These are phyloP conservation scores for Auxenochlorella pyrenoidosa DNA, from an alignment of 139 green algal genomes.

Conservation along the genomic window DNA sequence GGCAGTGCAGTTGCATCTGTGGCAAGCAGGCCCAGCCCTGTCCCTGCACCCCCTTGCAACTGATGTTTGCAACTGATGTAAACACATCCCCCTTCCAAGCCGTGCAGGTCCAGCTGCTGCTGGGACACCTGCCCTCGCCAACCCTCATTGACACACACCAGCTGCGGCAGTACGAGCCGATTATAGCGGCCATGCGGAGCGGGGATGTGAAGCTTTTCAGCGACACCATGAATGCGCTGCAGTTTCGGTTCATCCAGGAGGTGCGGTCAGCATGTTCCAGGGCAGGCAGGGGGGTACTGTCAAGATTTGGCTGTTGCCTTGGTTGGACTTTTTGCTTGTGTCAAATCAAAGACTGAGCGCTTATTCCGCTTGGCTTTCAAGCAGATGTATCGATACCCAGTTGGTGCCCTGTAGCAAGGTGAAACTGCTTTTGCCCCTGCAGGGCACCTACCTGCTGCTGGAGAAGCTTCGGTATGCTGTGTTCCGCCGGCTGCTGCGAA, in stretches of 20 bases:
- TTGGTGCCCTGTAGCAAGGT: not conserved
- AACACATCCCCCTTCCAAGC: not conserved
- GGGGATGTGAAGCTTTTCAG: conserved; percentile 70
- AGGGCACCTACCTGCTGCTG: conserved; percentile 81
- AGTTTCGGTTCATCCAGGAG: conserved; percentile 67
- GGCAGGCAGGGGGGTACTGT: no score
- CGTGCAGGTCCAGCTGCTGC: conserved; percentile 58
- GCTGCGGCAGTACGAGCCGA: conserved; percentile 65
- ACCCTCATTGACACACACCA: conserved; percentile 59
- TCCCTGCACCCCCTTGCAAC: no score
- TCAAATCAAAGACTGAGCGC: no score
- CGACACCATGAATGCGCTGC: conserved; percentile 50
- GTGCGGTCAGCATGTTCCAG: not conserved
- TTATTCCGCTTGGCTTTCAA: not conserved
- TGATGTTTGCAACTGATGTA: not conserved
- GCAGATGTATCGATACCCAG: not conserved
- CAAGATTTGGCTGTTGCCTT: no score
- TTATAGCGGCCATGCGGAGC: conserved; percentile 59
- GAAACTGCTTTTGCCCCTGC: not conserved
- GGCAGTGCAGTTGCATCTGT: not conserved
- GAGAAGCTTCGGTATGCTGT: conserved; percentile 80
- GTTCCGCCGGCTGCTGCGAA: conserved; percentile 69
- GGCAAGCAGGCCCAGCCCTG: not conserved
- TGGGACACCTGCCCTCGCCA: conserved; percentile 62
- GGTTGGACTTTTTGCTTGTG: no score